Evolutionary conservation across 176 grass and related monocot species (phyloP), one percentile per base, ranked within the genome.

Genomic region (Olyra latifolia): DNA sequence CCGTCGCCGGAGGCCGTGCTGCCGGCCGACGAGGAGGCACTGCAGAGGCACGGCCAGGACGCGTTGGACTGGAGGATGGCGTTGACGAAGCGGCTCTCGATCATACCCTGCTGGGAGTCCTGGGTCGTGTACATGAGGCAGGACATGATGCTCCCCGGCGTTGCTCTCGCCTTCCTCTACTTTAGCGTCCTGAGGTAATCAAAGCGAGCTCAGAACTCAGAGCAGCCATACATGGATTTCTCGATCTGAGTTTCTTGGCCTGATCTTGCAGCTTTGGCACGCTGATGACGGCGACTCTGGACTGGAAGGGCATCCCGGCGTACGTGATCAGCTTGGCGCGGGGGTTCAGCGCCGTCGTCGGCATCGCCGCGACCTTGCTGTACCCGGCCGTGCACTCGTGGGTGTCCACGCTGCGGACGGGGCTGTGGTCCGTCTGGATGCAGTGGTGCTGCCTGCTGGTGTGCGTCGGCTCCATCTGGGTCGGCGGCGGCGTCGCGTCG

Each of bases 341-440:
- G 20, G 95, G 92, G 0, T 66, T 94, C 53, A 85, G 88, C 66
- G 95, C 95, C 60, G 22, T 93, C 7, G 30, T 92, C 3, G 95
- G 95, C 46, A 98, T 98, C 53, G 88, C 54, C 1, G 95, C 95
- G 8, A 98, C 95, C 16, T 59, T 94, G 32, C 19, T 89, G 40
- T 98, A 98, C 77, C 95, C 95, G 0, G 45, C 46, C 22, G 45
- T 83, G 64, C 90, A 93, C 74, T 87, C 95, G 25, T 45, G 79
- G 71, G 74, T 98, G 7, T 93, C 86, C 1, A 93, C 95, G 9
- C 56, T 98, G 8, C 77, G 95, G 17, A 93, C 95, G 17, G 95
- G 95, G 19, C 83, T 98, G 0, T 98, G 95, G 95, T 94, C 92
- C 23, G 81, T 98, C 22, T 94, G 95, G 95, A 89, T 53, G 78